Base-by-base conservation (phyloP, 1,284 basidiomycete genomes). In the Schizopora paradoxa region DNA sequence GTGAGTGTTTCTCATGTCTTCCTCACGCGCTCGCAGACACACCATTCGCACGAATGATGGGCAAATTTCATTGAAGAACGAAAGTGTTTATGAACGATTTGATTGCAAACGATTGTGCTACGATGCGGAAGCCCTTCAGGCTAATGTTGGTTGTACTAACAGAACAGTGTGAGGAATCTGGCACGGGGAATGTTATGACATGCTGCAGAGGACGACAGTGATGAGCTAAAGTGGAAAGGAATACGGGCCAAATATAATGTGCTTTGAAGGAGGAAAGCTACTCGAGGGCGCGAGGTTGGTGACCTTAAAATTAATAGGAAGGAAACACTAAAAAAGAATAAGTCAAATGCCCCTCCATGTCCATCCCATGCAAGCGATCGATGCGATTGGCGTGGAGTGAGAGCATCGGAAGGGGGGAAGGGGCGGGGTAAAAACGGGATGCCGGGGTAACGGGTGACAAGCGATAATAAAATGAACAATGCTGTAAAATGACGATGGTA, bases 121-220 rank as follows among this genome's bases (percentile, higher is more conserved):
- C 18, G 8, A 2, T 16, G 36, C 5, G 10, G 6, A 16, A 43
- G 52, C 55, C 57, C 56, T 58, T 58, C 47, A 58, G 55, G 58
- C 57, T 41, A 18, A 35, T 54, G 41, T 50, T 46, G 51, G 47
- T 41, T 22, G 22, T 43, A 42, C 41, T 38, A 33, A 33, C 31
- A 34, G 59, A 43, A 66, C 65, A 62, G 54, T 60, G 63, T 66
- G 64, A 61, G 63, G 63, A 67, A 56, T 54, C 61, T 59, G 58
- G 62, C 64, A 54, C 55, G 58, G 59, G 61, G 62, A 61, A 64
- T 72, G 67, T 67, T 72, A 69, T 67, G 68, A 74, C 71, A 73
- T 68, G 69, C 69, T 64, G 66, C 68, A 31, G 16, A 42, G 27
- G 41, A 44, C 35, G 61, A 60, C 60, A 59, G 59, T 58, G 62